Evolutionary conservation across 371 early-diverging fungal genomes (phyloP).

Genomic region (Mucor plumbeus): DNA sequence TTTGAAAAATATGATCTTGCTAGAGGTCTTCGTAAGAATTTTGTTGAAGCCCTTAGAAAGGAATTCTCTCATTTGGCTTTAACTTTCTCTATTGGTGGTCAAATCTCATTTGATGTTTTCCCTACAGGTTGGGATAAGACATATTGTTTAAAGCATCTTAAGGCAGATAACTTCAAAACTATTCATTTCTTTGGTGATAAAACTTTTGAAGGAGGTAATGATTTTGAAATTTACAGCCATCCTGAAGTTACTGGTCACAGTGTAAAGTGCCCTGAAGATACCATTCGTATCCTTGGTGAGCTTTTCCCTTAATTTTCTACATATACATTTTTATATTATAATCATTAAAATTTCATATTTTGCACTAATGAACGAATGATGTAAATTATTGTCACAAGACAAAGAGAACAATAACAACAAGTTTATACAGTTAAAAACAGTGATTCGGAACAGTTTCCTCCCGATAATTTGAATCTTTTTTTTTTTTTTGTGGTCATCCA

Average conservation of each 20-base stretch:
- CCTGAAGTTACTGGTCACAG: constrained; percentile 86
- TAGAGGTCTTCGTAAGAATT: constrained; percentile 81
- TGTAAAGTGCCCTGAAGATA: constrained; percentile 93
- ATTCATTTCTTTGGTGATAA: constrained; percentile 99
- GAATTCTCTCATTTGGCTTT: constrained; percentile 91
- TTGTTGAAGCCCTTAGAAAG: constrained; percentile 85
- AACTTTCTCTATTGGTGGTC: constrained; percentile 98
- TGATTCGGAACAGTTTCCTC: constrained; percentile 15
- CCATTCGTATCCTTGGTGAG: constrained; percentile 84
- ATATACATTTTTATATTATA: constrained; percentile 1
- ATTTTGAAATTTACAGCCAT: constrained; percentile 97
- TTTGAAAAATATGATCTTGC: constrained; percentile 94
- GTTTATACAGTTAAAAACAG: neutral
- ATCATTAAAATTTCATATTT: neutral
- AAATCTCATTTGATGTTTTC: constrained; percentile 99
- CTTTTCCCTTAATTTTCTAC: constrained; percentile 63
- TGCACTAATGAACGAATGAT: constrained; percentile 7
- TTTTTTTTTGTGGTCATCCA: constrained; percentile 16
- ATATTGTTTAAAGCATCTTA: constrained; percentile 95
- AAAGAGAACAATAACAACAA: constrained; percentile 6
- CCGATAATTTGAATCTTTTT: constrained; percentile 9
- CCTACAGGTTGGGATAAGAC: constrained; percentile 99
- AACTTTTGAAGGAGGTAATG: constrained; percentile 98
- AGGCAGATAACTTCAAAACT: constrained; percentile 85
- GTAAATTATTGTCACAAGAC: constrained; percentile 10